phyloP scores from a whole-genome alignment of 768 basidiomycete genomes.

The Cystofilobasidium ferigula region DNA sequence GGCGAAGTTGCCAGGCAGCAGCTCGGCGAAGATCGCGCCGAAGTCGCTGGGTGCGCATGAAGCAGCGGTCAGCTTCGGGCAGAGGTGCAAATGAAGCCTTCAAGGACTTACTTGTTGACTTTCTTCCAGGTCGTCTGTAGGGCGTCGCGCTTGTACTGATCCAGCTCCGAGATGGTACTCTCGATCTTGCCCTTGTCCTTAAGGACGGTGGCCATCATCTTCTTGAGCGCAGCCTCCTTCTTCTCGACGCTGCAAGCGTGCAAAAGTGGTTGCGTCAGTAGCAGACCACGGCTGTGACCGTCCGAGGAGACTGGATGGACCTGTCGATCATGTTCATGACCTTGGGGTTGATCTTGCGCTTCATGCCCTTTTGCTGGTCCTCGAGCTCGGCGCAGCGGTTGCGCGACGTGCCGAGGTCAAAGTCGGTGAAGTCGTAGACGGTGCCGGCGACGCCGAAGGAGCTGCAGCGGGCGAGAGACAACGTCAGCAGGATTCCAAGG shows the following conservation, averaged over 20 bases:
- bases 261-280: neutral
- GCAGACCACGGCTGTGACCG: neutral
- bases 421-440: conserved; percentile 63
- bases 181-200: conserved; percentile 94
- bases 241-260: conserved; percentile 68
- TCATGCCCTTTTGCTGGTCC: conserved; percentile 68
- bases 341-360: conserved; percentile 90
- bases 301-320: conserved; percentile 42
- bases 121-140: conserved; percentile 92
- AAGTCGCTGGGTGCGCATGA: conserved; percentile 52
- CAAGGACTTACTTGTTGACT: conserved; percentile 62
- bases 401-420: conserved; percentile 52
- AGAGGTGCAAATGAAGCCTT: neutral
- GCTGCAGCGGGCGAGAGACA: conserved; percentile 40
- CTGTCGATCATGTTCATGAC: conserved; percentile 92
- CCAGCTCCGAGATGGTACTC: conserved; percentile 80
- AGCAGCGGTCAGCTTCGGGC: neutral
- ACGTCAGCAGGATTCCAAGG: neutral
- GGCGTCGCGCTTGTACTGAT: conserved; percentile 86
- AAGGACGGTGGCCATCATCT: conserved; percentile 75
- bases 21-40: conserved; percentile 86
- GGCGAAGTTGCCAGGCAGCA: conserved; percentile 90
- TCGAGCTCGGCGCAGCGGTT: conserved; percentile 65
- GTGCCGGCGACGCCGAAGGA: conserved; percentile 72
- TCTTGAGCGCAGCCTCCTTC: conserved; percentile 71